phyloP scores from a whole-genome alignment of 106 monocot species.

The Dioscorea dumetorum region DNA sequence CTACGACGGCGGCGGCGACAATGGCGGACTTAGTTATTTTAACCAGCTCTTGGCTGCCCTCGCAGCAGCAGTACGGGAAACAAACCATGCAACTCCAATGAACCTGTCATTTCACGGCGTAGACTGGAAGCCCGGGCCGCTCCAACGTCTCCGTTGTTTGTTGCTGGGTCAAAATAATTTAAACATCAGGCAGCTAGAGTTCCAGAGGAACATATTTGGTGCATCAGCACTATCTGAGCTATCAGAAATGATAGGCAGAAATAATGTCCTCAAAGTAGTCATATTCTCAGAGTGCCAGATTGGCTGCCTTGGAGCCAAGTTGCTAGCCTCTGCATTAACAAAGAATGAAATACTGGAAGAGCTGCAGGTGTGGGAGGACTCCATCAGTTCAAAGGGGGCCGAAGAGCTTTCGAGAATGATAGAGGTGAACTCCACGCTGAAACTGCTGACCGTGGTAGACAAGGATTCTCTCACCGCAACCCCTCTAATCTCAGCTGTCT shows the following conservation, averaged over 20 bases:
- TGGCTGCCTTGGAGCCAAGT: conserved; percentile 26
- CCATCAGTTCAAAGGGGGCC: conserved; percentile 45
- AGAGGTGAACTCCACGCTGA: conserved; percentile 50
- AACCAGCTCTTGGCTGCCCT: conserved; percentile 23
- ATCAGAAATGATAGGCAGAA: conserved; percentile 35
- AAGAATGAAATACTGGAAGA: conserved; percentile 45
- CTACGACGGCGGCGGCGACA: background rate
- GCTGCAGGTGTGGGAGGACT: conserved; percentile 69
- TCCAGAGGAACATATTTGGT: conserved; percentile 38
- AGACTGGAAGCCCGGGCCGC: conserved; percentile 25
- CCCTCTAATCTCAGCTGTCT: conserved; percentile 46
- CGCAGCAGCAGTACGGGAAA: conserved; percentile 14
- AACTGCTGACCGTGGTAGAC: conserved; percentile 39
- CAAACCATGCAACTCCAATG: conserved; percentile 3
- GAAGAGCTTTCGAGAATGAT: conserved; percentile 69
- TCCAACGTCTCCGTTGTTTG: conserved; percentile 11
- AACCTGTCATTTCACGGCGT: conserved; percentile 44
- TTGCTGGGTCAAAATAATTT: conserved; percentile 18
- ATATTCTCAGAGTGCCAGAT: conserved; percentile 50
- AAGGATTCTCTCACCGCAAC: conserved; percentile 39
- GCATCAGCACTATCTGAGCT: conserved; percentile 21
- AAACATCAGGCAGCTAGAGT: conserved; percentile 37
- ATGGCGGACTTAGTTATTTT: conserved; percentile 11
- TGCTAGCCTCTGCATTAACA: conserved; percentile 47
- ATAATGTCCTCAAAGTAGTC: conserved; percentile 21